Conservation (phyloP, 2,329 filamentous ascomycete genomes). For the Phoma sp. region DNA sequence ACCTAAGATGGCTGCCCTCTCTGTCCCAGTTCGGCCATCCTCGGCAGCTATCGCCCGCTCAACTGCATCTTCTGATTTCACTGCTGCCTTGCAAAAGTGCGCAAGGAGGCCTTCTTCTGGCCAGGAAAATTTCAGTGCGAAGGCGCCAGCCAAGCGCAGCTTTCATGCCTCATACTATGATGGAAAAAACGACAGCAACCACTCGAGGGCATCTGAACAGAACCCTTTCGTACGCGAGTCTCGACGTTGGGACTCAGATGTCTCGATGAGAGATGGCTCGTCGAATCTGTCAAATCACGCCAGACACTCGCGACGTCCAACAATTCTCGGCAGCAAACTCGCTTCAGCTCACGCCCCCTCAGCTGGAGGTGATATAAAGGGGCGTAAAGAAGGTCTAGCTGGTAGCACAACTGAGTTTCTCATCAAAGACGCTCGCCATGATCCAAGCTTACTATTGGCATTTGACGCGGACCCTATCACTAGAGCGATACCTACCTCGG, state of each 20-base stretch:
- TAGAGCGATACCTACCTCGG: background rate
- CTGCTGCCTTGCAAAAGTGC: slow-evolving; percentile 13
- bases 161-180: slow-evolving; percentile 8
- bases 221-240: slow-evolving; percentile 25
- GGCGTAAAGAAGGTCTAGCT: slow-evolving; percentile 35
- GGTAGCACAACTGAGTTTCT: background rate
- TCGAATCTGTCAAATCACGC: slow-evolving; percentile 25
- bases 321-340: slow-evolving; percentile 14
- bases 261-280: slow-evolving; percentile 29
- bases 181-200: slow-evolving; percentile 29
- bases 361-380: slow-evolving; percentile 23
- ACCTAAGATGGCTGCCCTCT: slow-evolving; percentile 21
- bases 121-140: background rate
- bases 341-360: slow-evolving; percentile 27
- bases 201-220: slow-evolving; percentile 20
- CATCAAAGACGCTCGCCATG: slow-evolving; percentile 21
- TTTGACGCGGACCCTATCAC: background rate
- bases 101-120: slow-evolving; percentile 19
- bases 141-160: slow-evolving; percentile 9
- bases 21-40: slow-evolving; percentile 28
- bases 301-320: slow-evolving; percentile 13
- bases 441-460: slow-evolving; percentile 22
- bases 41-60: slow-evolving; percentile 33
- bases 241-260: slow-evolving; percentile 23
- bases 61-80: slow-evolving; percentile 31